These are phyloP conservation scores for Fusarium camptoceras DNA, from an alignment of 2,329 filamentous ascomycete species.

Conservation along the genomic window DNA sequence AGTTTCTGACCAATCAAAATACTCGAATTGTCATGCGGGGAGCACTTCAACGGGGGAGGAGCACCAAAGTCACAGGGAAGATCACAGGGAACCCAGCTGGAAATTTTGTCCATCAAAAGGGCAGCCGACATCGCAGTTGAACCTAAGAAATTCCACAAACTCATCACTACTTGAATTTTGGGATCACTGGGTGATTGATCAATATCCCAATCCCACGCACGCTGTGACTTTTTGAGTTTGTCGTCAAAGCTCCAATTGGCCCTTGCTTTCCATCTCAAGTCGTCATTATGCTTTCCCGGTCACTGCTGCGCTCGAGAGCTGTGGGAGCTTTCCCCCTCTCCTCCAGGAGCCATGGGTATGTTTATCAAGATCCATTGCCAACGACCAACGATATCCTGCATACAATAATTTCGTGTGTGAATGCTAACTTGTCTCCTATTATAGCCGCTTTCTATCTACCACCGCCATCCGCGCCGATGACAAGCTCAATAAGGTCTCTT, in stretches of 20 bases:
- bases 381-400: background rate
- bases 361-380: slow-evolving; percentile 5
- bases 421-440: slow-evolving; percentile 10
- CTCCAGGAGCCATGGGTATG: slow-evolving; percentile 46
- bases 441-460: slow-evolving; percentile 65
- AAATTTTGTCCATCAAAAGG: slow-evolving; percentile 40
- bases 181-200: slow-evolving; percentile 15
- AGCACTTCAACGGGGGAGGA: slow-evolving; percentile 32
- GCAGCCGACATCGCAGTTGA: slow-evolving; percentile 48
- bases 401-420: background rate
- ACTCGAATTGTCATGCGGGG: slow-evolving; percentile 47
- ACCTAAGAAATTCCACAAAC: slow-evolving; percentile 36
- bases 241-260: slow-evolving; percentile 40
- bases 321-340: slow-evolving; percentile 45
- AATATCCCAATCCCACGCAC: slow-evolving; percentile 7
- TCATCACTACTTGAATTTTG: slow-evolving; percentile 15
- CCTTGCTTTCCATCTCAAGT: slow-evolving; percentile 2
- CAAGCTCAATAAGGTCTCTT: slow-evolving; percentile 85
- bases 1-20: slow-evolving; percentile 37
- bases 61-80: slow-evolving; percentile 50
- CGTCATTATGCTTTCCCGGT: slow-evolving; percentile 48
- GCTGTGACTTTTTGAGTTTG: slow-evolving; percentile 21
- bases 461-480: slow-evolving; percentile 61
- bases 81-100: slow-evolving; percentile 49
- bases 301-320: slow-evolving; percentile 46